These are phyloP conservation scores for Stentor coeruleus DNA, from an alignment of 73 alveolate species.

Conservation along the genomic window DNA sequence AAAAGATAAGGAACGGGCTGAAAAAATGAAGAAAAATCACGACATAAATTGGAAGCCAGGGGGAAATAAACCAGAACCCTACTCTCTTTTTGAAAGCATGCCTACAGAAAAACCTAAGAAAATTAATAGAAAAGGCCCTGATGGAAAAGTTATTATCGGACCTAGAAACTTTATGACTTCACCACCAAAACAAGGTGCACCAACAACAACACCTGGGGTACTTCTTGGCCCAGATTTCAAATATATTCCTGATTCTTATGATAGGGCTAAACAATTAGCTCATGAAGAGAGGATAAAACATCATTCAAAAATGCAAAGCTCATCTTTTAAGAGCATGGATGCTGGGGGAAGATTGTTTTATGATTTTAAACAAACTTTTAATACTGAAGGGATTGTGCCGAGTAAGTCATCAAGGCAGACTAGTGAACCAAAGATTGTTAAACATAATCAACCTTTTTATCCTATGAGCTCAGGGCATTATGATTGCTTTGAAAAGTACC, in stretches of 20 bases:
- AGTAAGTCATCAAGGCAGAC: neutral
- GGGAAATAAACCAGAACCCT: conserved; percentile 29
- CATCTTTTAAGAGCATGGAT: conserved; percentile 36
- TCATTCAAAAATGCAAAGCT: conserved; percentile 31
- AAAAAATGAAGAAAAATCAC: conserved; percentile 39
- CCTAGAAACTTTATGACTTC: conserved; percentile 60
- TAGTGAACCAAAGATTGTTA: no score
- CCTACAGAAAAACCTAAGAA: conserved; percentile 31
- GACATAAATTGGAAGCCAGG: conserved; percentile 56
- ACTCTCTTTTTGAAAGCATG: conserved; percentile 45
- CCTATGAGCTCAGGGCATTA: neutral
- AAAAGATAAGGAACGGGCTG: conserved; percentile 45
- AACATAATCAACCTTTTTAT: neutral
- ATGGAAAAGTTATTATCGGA: conserved; percentile 50
- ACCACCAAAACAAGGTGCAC: conserved; percentile 55
- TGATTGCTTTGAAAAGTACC: neutral
- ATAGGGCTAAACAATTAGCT: conserved; percentile 41
- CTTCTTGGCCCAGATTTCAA: conserved; percentile 17
- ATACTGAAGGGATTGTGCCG: conserved; percentile 32
- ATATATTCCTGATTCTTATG: conserved; percentile 48
- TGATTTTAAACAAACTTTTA: conserved; percentile 28
- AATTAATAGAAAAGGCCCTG: conserved; percentile 36
- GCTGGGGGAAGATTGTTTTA: conserved; percentile 36
- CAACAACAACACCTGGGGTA: conserved; percentile 1
- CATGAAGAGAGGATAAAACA: conserved; percentile 42